Conservation (phyloP, 2,329 filamentous ascomycete species). For the Aspergillus sojae region DNA sequence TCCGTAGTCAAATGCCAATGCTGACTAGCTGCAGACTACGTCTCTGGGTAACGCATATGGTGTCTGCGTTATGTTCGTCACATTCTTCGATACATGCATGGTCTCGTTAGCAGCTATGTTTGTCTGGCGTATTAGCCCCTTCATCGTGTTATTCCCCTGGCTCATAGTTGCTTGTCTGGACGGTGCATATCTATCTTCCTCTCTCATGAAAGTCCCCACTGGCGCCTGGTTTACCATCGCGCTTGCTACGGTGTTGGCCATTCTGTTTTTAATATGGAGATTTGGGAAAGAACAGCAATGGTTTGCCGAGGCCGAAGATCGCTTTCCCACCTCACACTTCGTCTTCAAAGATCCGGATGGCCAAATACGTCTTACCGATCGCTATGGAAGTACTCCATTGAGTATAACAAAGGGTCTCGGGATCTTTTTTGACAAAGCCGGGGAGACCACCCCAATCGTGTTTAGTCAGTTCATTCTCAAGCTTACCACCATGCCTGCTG, state of each 20-base stretch:
- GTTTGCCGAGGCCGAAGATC: constrained; percentile 67
- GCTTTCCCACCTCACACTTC: constrained; percentile 48
- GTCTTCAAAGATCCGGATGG: constrained; percentile 7
- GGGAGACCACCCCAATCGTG: constrained; percentile 65
- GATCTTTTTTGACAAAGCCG: constrained; percentile 79
- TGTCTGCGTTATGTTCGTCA: constrained; percentile 78
- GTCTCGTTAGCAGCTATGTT: constrained; percentile 71
- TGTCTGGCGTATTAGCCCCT: constrained; percentile 71
- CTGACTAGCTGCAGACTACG: constrained; percentile 54
- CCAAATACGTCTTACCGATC: constrained; percentile 6
- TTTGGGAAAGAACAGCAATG: constrained; percentile 80
- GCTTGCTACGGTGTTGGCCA: constrained; percentile 63
- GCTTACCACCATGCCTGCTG: constrained; percentile 67
- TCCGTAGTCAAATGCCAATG: background rate
- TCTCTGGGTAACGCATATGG: constrained; percentile 74
- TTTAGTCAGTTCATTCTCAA: constrained; percentile 75
- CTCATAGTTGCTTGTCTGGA: constrained; percentile 46
- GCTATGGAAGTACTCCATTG: constrained; percentile 43
- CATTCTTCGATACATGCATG: constrained; percentile 76
- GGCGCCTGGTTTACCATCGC: constrained; percentile 79
- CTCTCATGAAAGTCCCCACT: constrained; percentile 71
- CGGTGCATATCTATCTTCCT: constrained; percentile 69
- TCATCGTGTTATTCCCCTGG: constrained; percentile 65
- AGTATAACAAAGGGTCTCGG: constrained; percentile 61
- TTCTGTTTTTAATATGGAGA: constrained; percentile 73